These are phyloP conservation scores for Capsicum rhomboideum DNA, from an alignment of 257 asterid species.

Conservation along the genomic window DNA sequence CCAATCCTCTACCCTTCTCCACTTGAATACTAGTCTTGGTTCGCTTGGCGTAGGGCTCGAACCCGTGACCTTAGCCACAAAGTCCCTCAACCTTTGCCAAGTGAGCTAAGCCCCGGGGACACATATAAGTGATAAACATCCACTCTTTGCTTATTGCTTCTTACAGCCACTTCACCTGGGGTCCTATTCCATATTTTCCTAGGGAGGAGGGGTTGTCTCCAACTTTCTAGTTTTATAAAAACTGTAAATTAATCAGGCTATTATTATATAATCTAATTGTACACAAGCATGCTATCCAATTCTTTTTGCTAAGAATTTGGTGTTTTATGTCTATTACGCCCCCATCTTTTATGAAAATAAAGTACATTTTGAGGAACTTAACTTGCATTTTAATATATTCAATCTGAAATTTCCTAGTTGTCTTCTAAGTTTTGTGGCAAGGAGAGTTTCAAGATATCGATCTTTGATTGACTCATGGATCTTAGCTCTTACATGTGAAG, in stretches of 20 bases:
- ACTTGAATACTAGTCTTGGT: neutral
- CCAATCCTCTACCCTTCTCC: neutral
- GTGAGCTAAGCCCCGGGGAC: neutral
- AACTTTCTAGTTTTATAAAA: neutral
- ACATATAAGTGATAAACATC: neutral
- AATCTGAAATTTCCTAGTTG: neutral
- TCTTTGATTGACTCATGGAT: neutral
- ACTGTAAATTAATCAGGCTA: neutral
- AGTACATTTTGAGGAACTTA: neutral
- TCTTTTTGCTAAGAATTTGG: neutral
- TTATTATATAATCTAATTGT: neutral
- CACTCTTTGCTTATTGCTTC: neutral
- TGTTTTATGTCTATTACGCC: neutral
- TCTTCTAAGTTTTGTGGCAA: neutral
- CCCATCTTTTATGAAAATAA: neutral
- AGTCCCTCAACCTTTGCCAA: neutral
- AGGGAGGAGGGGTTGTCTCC: neutral
- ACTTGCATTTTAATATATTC: neutral
- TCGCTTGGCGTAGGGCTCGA: neutral
- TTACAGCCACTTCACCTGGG: neutral
- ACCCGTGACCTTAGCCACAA: neutral
- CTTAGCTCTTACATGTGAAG: neutral
- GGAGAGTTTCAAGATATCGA: neutral
- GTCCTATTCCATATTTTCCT: neutral
- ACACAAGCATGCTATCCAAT: neutral